Conservation (phyloP, 352 stramenopile genomes). For the Phytopythium delawarense region DNA sequence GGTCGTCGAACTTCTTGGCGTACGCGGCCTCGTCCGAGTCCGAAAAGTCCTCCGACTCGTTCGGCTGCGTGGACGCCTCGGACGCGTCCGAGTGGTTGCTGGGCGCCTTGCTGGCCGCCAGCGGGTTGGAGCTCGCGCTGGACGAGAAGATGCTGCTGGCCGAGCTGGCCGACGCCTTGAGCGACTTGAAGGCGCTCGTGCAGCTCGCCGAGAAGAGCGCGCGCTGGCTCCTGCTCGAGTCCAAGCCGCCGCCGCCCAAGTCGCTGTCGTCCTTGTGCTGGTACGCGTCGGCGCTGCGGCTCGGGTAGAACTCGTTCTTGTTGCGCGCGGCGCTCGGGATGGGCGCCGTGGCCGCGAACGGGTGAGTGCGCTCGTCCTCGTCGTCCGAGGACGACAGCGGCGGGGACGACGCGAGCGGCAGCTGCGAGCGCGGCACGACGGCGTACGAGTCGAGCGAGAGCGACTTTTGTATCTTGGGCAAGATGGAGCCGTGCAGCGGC, state of each 20-base stretch:
- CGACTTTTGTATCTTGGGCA: conserved; percentile 70
- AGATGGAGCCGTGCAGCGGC: conserved; percentile 63
- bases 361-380: background rate
- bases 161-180: conserved; percentile 2
- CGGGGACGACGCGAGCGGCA: conserved; percentile 11
- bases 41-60: conserved; percentile 49
- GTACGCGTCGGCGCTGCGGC: background rate
- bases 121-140: conserved; percentile 11
- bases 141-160: conserved; percentile 9
- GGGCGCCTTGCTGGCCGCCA: conserved; percentile 19
- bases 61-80: conserved; percentile 41
- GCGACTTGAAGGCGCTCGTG: conserved; percentile 3
- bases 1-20: conserved; percentile 47
- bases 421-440: conserved; percentile 34
- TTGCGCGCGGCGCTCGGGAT: conserved; percentile 1
- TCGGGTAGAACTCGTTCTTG: conserved; percentile 2
- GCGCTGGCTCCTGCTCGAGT: conserved; percentile 4
- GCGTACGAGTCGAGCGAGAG: conserved; percentile 66
- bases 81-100: conserved; percentile 25
- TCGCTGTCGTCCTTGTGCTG: background rate
- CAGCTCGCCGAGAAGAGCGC: conserved; percentile 9
- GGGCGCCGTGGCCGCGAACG: background rate
- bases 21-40: conserved; percentile 39
- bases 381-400: background rate
- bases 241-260: background rate